Base-by-base conservation (phyloP, 257 asterid genomes). In the Phtheirospermum japonicum region DNA sequence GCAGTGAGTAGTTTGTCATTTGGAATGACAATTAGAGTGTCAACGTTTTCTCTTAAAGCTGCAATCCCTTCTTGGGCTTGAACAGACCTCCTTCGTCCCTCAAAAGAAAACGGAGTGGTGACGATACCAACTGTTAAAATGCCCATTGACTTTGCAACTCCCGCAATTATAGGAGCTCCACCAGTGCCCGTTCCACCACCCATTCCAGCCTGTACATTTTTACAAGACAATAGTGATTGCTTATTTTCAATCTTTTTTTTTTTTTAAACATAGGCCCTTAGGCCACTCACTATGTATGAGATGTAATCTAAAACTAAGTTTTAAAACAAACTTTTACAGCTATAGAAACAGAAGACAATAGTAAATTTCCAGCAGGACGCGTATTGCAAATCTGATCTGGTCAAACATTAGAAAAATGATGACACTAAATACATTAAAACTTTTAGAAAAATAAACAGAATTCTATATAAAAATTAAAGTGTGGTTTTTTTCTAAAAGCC, bases 171-270 rank as follows among this genome's bases (percentile, higher is more conserved):
- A 65, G 98, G 98, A 70, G 96, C 98, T 65, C 83, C 98, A 58
- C 98, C 98, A 30, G 98, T 88, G 42, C 98, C 96, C 31, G 96
- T 91, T 67, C 96, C 98, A 60, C 98, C 98, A 55, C 98, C 98
- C 98, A 91, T 91, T 76, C 96, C 98, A 68, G 96, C 95, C 96
- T 90, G 89, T 61, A 71, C 43, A 51, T 36, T 45, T 64, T 36
- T 14, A 51, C 59, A 56, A 30, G 36, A 56, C 59, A 13, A 19
- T 18, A 43, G 7, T 19, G 36, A 51, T 37, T 42, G 26, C 26
- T 61, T 37, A 33, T 18, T 61, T 45, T 34, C 40, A 63, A 68
- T 63, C 63, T 26, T 45, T 19, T 43, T 1, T 10, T 42, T 0
- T 23, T 23, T 23, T 23, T 23, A 23, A 16, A 33, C 52, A 20